Evolutionary conservation across 2,329 filamentous ascomycete species (phyloP).

Genomic region (Anisogramma anomala): DNA sequence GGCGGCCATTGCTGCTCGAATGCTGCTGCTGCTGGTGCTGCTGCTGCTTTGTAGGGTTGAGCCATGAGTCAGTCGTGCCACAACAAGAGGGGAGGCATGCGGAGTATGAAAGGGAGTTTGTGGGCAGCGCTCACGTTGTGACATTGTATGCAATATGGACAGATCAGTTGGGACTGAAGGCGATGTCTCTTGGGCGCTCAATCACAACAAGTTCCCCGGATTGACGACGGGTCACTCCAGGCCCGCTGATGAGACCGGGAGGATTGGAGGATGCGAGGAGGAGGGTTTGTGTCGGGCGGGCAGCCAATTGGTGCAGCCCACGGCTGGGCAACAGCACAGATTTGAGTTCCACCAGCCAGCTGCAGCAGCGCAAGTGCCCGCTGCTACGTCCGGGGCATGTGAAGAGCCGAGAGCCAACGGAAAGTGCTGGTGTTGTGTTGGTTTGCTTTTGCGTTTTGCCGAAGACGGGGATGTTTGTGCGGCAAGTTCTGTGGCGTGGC

Average conservation of each 20-base stretch:
- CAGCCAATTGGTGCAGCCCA: slow-evolving; percentile 22
- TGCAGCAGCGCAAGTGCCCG: slow-evolving; percentile 16
- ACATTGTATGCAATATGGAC: no score
- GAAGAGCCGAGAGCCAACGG: neutral
- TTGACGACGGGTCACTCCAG: slow-evolving; percentile 1
- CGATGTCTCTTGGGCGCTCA: no score
- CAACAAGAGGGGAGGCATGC: neutral
- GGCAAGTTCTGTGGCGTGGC: no score
- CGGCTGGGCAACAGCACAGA: slow-evolving; percentile 11
- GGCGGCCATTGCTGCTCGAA: slow-evolving; percentile 53
- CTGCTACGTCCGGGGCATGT: slow-evolving; percentile 15
- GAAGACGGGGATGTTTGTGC: no score
- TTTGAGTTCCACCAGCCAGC: neutral
- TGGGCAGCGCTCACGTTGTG: neutral
- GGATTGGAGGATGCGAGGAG: neutral
- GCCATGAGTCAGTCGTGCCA: slow-evolving; percentile 8
- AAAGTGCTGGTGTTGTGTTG: neutral
- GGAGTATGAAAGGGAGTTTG: neutral
- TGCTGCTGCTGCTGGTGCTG: slow-evolving; percentile 18
- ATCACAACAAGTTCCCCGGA: slow-evolving; percentile 5
- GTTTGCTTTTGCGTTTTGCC: neutral
- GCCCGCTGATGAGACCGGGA: neutral
- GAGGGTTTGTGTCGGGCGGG: slow-evolving; percentile 14
- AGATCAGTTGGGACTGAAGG: no score
- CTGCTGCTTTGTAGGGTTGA: slow-evolving; percentile 13